A percentile compares a stretch with the other conserved stretches of the same genome.
These are phyloP conservation scores for Populus alba DNA, from an alignment of 345 rosid genomes.

Conservation along the genomic window DNA sequence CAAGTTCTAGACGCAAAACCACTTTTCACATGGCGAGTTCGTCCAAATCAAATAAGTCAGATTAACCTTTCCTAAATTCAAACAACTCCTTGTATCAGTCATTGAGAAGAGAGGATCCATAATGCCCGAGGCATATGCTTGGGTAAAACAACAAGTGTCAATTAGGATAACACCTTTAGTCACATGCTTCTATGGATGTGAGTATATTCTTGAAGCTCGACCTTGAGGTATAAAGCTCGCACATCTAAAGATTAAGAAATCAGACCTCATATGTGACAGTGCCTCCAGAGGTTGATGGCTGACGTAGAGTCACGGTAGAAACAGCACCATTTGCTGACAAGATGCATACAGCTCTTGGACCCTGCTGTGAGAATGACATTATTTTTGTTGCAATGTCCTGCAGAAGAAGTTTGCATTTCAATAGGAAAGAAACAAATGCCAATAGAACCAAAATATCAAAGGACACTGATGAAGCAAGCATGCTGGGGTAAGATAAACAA, in stretches of 20 bases:
- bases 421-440: neutral
- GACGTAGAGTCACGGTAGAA: conserved; percentile 78
- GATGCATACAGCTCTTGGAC: conserved; percentile 76
- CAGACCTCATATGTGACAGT: conserved; percentile 84
- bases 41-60: neutral
- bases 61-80: neutral
- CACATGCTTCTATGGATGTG: neutral
- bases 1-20: neutral
- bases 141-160: neutral
- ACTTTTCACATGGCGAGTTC: neutral
- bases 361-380: conserved; percentile 79
- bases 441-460: neutral
- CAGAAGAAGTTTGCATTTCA: conserved; percentile 7
- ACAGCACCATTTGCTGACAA: conserved; percentile 92
- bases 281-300: conserved; percentile 75
- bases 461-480: neutral
- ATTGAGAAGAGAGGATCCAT: neutral
- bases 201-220: neutral
- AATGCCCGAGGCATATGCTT: neutral
- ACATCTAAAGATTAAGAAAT: conserved; percentile 9
- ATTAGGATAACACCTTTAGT: neutral
- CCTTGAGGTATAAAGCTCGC: neutral
- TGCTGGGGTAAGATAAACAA: neutral
- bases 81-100: neutral
- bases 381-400: conserved; percentile 87